A percentile compares a stretch with the other conserved stretches of the same genome.
phyloP scores from a whole-genome alignment of 257 asterid species.

The Primulina tabacum region DNA sequence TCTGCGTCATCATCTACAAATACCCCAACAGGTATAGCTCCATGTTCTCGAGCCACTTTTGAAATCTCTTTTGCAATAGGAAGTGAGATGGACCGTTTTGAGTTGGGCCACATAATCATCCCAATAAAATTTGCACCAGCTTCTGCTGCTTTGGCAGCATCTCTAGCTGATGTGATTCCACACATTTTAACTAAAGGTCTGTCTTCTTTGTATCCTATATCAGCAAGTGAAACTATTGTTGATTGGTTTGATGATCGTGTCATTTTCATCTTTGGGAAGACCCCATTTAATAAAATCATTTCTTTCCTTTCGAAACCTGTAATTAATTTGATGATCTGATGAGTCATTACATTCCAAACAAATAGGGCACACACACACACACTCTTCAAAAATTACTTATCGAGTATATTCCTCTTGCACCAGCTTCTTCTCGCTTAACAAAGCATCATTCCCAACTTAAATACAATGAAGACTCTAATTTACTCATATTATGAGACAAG shows the following conservation, averaged over 20 bases:
- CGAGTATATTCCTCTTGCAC: neutral
- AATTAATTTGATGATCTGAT: conserved; percentile 16
- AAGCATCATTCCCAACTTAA: neutral
- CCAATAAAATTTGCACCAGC: conserved; percentile 92
- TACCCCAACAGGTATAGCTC: conserved; percentile 90
- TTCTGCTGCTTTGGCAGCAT: conserved; percentile 89
- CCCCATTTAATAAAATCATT: conserved; percentile 23
- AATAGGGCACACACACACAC: neutral
- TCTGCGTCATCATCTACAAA: conserved; percentile 86
- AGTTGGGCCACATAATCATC: conserved; percentile 93
- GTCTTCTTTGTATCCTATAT: conserved; percentile 29
- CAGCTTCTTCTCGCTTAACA: neutral
- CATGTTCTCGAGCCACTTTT: conserved; percentile 58
- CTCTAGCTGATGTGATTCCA: conserved; percentile 80
- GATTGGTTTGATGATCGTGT: conserved; percentile 33
- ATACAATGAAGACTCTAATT: neutral
- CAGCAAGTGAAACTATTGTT: conserved; percentile 29
- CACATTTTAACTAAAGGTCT: conserved; percentile 85
- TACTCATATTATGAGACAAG: neutral
- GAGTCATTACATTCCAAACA: conserved; percentile 4
- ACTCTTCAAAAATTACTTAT: neutral
- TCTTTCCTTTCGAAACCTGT: conserved; percentile 39
- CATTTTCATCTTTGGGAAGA: conserved; percentile 30
- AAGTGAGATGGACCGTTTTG: conserved; percentile 75
- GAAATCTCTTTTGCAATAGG: conserved; percentile 85